Base-by-base conservation (phyloP, 2,329 filamentous ascomycete species). In the Chaetomiaceae sp. region DNA sequence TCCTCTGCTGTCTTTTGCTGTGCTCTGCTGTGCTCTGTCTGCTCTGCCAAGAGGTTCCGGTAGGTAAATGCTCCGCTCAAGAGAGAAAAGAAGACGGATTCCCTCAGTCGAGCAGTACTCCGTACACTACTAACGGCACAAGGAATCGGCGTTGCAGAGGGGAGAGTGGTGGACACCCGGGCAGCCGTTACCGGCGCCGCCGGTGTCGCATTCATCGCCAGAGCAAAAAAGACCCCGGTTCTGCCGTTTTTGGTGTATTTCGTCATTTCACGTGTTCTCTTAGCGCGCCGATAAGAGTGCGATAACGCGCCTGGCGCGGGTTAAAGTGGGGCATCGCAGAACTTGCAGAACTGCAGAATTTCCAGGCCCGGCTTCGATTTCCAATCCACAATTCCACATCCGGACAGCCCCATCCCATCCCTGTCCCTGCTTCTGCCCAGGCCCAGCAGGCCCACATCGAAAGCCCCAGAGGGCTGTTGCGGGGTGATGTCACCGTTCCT, bases 231-330 rank as follows among this genome's bases (percentile, higher is more conserved):
- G n/a, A 19, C 44, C 35, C 17, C 37, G 46, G 41, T 42, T 41
- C 38, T 14, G 20, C 45, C 43, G 46, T 48, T 47, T 43, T 42
- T 43, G 31, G 43, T 33, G 45, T 31, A 57, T 49, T 57, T 51
- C 59, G 58, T 54, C 58, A 60, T 61, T 60, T 61, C 59, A 61
- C 59, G 59, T 61, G 59, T n/a, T 25, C 25, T 46, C 51, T 50
- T 56, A 48, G 51, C 48, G 23, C 13, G 7, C 1, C 13, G 37
- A 44, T 39, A 49, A 54, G 30, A 2, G 8, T 33, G 5, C 13
- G 37, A 49, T 53, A 54, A 4, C 35, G 38, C 21, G 2, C 25
- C 17, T 6, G 45, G 19, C 3, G 38, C 25, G 37, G 5, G 14
- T 19, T n/a, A 3, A 14, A 41, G 27, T 5, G 27, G 12, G 5